A percentile compares a stretch with the other conserved stretches of the same genome.
Evolutionary conservation across 176 grass and related monocot species (phyloP).

Genomic region (Pontederia crassipes): DNA sequence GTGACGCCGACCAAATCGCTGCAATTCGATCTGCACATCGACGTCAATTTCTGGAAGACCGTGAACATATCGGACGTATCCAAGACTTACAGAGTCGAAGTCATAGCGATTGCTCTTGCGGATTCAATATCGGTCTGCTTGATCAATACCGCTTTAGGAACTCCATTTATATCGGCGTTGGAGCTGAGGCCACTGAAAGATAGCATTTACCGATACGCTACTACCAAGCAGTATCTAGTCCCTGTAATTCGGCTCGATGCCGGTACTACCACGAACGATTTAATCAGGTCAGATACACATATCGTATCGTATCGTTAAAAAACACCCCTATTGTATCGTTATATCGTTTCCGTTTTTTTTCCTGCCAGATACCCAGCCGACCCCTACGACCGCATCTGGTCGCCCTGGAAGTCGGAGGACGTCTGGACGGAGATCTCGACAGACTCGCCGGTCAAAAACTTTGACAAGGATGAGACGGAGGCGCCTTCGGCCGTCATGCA

Average conservation of each 20-base stretch:
- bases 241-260: background rate
- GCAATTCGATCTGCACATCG: too few relatives aligned
- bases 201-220: background rate
- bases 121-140: too few relatives aligned
- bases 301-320: too few relatives aligned
- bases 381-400: background rate
- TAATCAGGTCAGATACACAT: too few relatives aligned
- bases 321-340: too few relatives aligned
- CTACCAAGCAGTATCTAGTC: background rate
- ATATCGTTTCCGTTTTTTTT: too few relatives aligned
- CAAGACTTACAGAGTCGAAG: too few relatives aligned
- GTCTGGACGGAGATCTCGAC: background rate
- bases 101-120: too few relatives aligned
- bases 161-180: conserved; percentile 9
- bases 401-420: background rate
- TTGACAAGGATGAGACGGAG: background rate
- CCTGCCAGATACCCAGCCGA: conserved; percentile 12
- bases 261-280: too few relatives aligned
- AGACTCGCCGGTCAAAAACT: rapidly evolving
- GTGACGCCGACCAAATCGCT: background rate
- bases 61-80: too few relatives aligned
- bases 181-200: background rate
- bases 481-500: too few relatives aligned
- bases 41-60: too few relatives aligned
- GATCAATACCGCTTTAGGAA: conserved; percentile 4